Evolutionary conservation across 441 rosid genomes (phyloP).

Genomic region (Brassica balearica): DNA sequence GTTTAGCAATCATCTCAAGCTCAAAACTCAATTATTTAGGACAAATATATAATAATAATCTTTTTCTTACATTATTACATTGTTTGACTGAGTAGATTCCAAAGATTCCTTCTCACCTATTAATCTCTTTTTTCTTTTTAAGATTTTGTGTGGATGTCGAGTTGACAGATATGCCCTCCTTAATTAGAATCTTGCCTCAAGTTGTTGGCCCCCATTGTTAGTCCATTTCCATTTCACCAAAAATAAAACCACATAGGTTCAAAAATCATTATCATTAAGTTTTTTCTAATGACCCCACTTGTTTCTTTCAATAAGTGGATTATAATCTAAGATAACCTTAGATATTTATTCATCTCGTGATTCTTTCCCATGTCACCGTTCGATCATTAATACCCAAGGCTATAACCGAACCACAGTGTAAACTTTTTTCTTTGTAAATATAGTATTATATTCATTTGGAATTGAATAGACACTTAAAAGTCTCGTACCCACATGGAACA

Average conservation of each 20-base stretch:
- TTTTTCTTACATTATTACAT: constrained; percentile 40
- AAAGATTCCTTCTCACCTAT: constrained; percentile 52
- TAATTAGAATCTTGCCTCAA: constrained; percentile 32
- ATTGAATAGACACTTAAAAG: not conserved
- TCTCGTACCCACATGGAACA: not conserved
- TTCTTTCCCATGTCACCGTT: constrained; percentile 24
- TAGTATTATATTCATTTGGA: constrained; percentile 23
- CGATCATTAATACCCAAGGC: constrained; percentile 30
- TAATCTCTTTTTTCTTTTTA: constrained; percentile 20
- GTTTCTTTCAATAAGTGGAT: constrained; percentile 32
- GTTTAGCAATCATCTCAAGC: constrained; percentile 31
- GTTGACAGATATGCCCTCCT: constrained; percentile 41
- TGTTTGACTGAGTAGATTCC: constrained; percentile 38
- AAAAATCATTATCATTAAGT: constrained; percentile 7
- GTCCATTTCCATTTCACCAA: constrained; percentile 15
- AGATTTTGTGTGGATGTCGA: constrained; percentile 26
- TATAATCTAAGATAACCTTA: constrained; percentile 26
- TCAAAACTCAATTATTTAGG: constrained; percentile 38
- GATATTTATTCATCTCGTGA: constrained; percentile 26
- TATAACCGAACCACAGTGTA: constrained; percentile 25
- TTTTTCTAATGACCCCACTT: constrained; percentile 22
- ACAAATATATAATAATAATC: constrained; percentile 22
- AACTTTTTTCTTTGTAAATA: constrained; percentile 36
- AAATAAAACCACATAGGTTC: constrained; percentile 16
- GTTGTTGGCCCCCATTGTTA: constrained; percentile 32